phyloP scores from a whole-genome alignment of 805 yeast species.

The Cyberlindnera euphorbiiphila region DNA sequence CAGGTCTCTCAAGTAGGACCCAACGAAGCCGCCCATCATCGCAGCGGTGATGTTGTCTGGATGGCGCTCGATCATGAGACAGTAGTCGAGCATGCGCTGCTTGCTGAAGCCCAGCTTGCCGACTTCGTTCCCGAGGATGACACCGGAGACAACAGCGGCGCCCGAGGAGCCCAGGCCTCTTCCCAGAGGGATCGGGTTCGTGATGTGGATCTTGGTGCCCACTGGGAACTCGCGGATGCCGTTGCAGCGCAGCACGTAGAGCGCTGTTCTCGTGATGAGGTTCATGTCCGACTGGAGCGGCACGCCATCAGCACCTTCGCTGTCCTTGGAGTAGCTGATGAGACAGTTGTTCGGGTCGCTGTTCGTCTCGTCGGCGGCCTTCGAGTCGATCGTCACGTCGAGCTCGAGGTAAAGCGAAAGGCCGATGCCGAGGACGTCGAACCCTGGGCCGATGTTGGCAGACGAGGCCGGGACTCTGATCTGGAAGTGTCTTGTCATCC shows the following conservation, averaged over 20 bases:
- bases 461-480: slow-evolving; percentile 92
- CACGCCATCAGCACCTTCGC: slow-evolving; percentile 78
- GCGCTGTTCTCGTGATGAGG: slow-evolving; percentile 87
- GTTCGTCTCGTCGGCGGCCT: slow-evolving; percentile 41
- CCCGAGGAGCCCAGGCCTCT: slow-evolving; percentile 97
- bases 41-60: slow-evolving; percentile 99
- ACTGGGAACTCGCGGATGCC: slow-evolving; percentile 70
- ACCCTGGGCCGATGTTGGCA: slow-evolving; percentile 98
- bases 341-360: slow-evolving; percentile 65
- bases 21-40: slow-evolving; percentile 98
- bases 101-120: slow-evolving; percentile 71
- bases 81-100: slow-evolving; percentile 85
- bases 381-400: slow-evolving; percentile 59
- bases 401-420: slow-evolving; percentile 70
- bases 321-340: slow-evolving; percentile 59
- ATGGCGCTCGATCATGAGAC: slow-evolving; percentile 95
- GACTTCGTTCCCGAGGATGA: slow-evolving; percentile 79
- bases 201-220: slow-evolving; percentile 77
- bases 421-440: slow-evolving; percentile 94
- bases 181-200: slow-evolving; percentile 92
- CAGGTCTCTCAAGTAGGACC: slow-evolving; percentile 84
- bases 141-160: slow-evolving; percentile 98
- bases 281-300: slow-evolving; percentile 77
- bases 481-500: slow-evolving; percentile 47
- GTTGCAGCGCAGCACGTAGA: slow-evolving; percentile 85